phyloP scores from a whole-genome alignment of 768 basidiomycete species.

The Trametes cinnabarina region DNA sequence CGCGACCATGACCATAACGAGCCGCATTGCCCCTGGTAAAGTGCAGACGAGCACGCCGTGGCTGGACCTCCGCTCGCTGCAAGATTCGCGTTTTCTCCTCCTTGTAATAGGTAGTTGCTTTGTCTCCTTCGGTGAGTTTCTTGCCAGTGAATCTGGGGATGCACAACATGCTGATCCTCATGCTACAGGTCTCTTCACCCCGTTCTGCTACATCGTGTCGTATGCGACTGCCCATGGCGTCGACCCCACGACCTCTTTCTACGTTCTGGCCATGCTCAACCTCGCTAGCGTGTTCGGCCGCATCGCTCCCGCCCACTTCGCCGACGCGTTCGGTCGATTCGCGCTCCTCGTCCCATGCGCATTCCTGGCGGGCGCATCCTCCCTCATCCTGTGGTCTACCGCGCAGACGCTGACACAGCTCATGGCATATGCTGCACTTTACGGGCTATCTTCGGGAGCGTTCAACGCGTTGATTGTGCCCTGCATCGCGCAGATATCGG shows the following conservation, averaged over 20 bases:
- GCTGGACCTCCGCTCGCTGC: conserved; percentile 31
- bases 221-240: conserved; percentile 47
- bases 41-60: conserved; percentile 22
- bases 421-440: conserved; percentile 50
- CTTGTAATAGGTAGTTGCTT: conserved; percentile 56
- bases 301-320: conserved; percentile 57
- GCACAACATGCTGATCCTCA: background rate
- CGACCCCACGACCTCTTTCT: conserved; percentile 42
- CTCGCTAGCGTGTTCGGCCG: conserved; percentile 66
- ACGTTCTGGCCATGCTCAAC: conserved; percentile 63
- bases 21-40: conserved; percentile 27
- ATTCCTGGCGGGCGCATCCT: conserved; percentile 57
- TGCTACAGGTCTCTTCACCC: conserved; percentile 60
- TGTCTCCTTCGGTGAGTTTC: conserved; percentile 53
- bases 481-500: conserved; percentile 67
- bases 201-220: conserved; percentile 65
- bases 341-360: conserved; percentile 67
- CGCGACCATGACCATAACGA: conserved; percentile 48
- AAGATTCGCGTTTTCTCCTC: conserved; percentile 43
- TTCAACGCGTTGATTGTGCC: conserved; percentile 67
- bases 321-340: conserved; percentile 65
- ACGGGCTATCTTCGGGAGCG: conserved; percentile 65
- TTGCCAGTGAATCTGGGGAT: background rate
- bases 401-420: conserved; percentile 38
- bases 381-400: conserved; percentile 57